Evolutionary conservation across 345 rosid species (phyloP).

Genomic region (Physaria fendleri): DNA sequence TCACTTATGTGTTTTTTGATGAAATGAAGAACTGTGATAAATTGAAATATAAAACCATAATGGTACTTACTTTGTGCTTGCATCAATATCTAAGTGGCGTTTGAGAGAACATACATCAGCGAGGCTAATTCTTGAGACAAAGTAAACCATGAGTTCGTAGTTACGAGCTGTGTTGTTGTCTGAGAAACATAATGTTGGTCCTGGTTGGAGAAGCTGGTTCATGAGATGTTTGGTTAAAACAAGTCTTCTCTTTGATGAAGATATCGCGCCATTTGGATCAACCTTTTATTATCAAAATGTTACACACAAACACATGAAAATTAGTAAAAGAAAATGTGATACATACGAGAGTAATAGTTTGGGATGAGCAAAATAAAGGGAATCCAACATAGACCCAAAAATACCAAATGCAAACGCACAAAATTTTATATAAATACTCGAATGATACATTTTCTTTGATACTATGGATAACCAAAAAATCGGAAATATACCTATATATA

Average conservation of each 20-base stretch:
- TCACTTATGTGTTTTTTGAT: neutral
- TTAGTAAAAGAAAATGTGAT: neutral
- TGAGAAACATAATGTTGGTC: constrained; percentile 37
- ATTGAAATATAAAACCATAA: neutral
- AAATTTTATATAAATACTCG: no score
- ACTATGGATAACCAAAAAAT: no score
- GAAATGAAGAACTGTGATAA: neutral
- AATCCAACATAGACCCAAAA: no score
- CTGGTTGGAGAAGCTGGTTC: constrained; percentile 59
- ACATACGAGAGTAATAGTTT: neutral
- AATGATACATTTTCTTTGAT: no score
- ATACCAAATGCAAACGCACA: no score
- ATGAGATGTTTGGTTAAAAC: constrained; percentile 60
- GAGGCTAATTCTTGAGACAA: constrained; percentile 42
- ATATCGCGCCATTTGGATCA: constrained; percentile 34
- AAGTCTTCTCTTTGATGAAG: constrained; percentile 60
- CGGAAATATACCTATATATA: no score
- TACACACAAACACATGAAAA: neutral
- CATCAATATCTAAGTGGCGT: neutral
- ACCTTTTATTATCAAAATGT: constrained; percentile 29
- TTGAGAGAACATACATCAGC: constrained; percentile 50
- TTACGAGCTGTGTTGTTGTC: constrained; percentile 34
- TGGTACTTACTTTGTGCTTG: constrained; percentile 31
- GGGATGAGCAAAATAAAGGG: no score
- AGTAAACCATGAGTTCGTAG: constrained; percentile 44